Evolutionary conservation across 2,329 filamentous ascomycete species (phyloP).

Genomic region (Neoarthrinium moseri): DNA sequence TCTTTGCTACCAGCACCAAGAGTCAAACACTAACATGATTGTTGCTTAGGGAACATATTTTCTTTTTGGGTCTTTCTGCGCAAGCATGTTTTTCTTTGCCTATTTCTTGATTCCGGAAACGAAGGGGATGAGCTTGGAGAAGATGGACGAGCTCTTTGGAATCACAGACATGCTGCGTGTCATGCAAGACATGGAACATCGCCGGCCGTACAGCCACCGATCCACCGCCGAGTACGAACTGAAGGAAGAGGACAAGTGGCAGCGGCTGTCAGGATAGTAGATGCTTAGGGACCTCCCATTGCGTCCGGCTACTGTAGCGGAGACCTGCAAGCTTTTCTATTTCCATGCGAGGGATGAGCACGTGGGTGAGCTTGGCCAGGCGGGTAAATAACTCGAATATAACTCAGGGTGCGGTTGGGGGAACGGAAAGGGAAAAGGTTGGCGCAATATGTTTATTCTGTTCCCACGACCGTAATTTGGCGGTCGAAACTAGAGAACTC

Average conservation of each 20-base stretch:
- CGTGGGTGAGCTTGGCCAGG: too few species aligned
- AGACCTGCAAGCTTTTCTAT: too few species aligned
- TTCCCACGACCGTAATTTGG: too few species aligned
- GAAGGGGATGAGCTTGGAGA: constrained; percentile 62
- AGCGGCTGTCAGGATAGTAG: neutral
- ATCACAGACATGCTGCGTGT: constrained; percentile 43
- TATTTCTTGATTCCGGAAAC: constrained; percentile 71
- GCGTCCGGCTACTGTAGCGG: too few species aligned
- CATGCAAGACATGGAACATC: neutral
- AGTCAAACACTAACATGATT: neutral
- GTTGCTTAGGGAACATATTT: constrained; percentile 58
- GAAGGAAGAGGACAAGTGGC: neutral
- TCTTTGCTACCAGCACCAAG: neutral
- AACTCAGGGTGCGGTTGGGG: too few species aligned
- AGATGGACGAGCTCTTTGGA: constrained; percentile 67
- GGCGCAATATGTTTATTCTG: too few species aligned
- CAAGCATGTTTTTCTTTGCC: constrained; percentile 63
- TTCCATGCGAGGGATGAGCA: too few species aligned
- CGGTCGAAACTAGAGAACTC: too few species aligned
- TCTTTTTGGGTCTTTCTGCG: constrained; percentile 66
- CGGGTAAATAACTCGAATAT: too few species aligned
- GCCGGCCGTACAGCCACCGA: neutral
- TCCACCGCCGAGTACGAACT: neutral
- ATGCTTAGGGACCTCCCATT: too few species aligned
- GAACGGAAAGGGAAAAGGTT: too few species aligned